A percentile compares a stretch with the other conserved stretches of the same genome.
These are phyloP conservation scores for Leccinum rimulosum DNA, from an alignment of 768 basidiomycete genomes.

Conservation along the genomic window DNA sequence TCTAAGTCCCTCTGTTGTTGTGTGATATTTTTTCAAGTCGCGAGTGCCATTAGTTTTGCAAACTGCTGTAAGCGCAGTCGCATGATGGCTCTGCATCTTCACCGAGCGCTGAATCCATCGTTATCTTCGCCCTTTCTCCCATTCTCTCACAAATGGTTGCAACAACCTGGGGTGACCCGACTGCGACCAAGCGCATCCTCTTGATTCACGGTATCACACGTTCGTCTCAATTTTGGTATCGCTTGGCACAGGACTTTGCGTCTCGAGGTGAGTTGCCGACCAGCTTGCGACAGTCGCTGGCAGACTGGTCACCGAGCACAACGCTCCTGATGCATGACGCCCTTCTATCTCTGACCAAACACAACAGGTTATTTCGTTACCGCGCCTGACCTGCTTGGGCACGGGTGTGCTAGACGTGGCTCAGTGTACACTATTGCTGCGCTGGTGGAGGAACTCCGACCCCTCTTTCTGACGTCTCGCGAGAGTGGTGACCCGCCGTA, in stretches of 20 bases:
- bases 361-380: conserved; percentile 23
- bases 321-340: neutral
- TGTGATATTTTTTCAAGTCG: too few relatives aligned
- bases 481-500: neutral
- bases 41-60: too few relatives aligned
- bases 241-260: conserved; percentile 13
- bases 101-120: neutral
- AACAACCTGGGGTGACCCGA: conserved; percentile 17
- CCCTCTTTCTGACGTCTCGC: conserved; percentile 2
- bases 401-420: conserved; percentile 10
- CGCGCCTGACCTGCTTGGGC: conserved; percentile 26
- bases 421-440: conserved; percentile 17
- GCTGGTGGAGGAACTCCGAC: conserved; percentile 11
- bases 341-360: neutral
- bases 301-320: neutral
- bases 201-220: conserved; percentile 22
- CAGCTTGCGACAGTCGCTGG: neutral
- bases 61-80: too few relatives aligned
- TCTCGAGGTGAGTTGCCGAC: conserved; percentile 13
- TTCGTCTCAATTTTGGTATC: conserved; percentile 15
- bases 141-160: neutral
- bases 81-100: too few relatives aligned
- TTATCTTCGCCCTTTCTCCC: neutral
- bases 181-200: conserved; percentile 16
- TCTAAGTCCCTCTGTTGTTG: too few relatives aligned